Percentiles rank a stretch among this genome's conserved stretches.
These are phyloP conservation scores for Phellinidium pouzarii DNA, from an alignment of 1,284 basidiomycete genomes.

Conservation along the genomic window DNA sequence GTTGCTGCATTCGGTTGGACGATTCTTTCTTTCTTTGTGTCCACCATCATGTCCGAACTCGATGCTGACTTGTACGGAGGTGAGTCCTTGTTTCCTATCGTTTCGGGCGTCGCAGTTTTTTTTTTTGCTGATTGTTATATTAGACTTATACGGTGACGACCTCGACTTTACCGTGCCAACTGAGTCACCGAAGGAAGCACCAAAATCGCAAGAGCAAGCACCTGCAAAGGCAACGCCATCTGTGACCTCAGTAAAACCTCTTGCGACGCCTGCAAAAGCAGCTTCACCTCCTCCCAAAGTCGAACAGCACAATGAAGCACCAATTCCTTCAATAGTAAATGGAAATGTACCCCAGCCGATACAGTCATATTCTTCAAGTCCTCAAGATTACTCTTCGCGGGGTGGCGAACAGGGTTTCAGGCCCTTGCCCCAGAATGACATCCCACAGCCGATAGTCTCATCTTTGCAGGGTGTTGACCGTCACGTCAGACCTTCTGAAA, in stretches of 20 bases:
- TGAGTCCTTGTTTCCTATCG: slow-evolving; percentile 28
- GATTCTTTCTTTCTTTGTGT: neutral
- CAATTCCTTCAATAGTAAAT: slow-evolving; percentile 7
- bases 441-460: slow-evolving; percentile 27
- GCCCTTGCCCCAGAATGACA: slow-evolving; percentile 29
- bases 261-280: slow-evolving; percentile 23
- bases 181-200: slow-evolving; percentile 27
- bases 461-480: slow-evolving; percentile 48
- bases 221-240: slow-evolving; percentile 2
- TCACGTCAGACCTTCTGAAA: slow-evolving; percentile 82
- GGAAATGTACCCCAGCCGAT: slow-evolving; percentile 15
- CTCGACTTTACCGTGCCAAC: slow-evolving; percentile 44
- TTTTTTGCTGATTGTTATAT: neutral
- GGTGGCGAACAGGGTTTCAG: slow-evolving; percentile 43
- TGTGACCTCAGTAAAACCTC: slow-evolving; percentile 3
- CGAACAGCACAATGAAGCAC: slow-evolving; percentile 16
- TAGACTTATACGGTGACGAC: slow-evolving; percentile 75
- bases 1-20: neutral
- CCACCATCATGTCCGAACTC: slow-evolving; percentile 56
- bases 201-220: slow-evolving; percentile 9
- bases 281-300: slow-evolving; percentile 21
- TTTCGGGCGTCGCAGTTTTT: neutral
- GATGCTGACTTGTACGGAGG: slow-evolving; percentile 83
- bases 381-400: slow-evolving; percentile 10
- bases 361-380: slow-evolving; percentile 15